phyloP scores from a whole-genome alignment of 2,329 filamentous ascomycete species.

The Verticillium nonalfalfae region DNA sequence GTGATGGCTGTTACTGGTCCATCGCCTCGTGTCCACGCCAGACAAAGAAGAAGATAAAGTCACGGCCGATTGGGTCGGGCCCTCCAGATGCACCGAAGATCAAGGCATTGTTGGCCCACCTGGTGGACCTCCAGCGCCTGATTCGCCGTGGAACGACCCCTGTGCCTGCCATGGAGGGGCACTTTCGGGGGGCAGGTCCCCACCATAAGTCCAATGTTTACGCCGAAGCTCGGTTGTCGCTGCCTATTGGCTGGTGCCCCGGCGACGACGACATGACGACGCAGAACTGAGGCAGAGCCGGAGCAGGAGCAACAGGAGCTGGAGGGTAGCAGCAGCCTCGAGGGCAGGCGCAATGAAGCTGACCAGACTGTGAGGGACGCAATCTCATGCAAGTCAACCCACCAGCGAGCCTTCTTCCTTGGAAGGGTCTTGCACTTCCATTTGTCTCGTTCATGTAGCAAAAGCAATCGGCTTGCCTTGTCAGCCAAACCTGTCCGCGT shows the following conservation, averaged over 20 bases:
- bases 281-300: background rate
- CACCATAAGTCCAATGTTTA: slow-evolving; percentile 2
- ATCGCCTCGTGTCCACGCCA: no score
- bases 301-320: no score
- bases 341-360: background rate
- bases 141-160: background rate
- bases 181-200: background rate
- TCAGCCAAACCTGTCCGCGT: background rate
- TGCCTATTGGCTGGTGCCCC: slow-evolving; percentile 1
- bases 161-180: background rate
- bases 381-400: background rate
- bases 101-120: background rate
- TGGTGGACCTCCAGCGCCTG: background rate
- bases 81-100: no score
- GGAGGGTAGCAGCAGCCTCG: no score
- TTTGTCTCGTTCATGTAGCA: background rate
- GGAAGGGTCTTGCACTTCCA: background rate
- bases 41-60: no score
- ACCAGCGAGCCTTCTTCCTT: background rate
- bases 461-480: background rate
- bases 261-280: background rate
- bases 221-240: background rate
- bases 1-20: no score
- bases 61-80: no score
- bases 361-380: background rate